Evolutionary conservation across 441 rosid genomes (phyloP).

Genomic region (Manihot esculenta): DNA sequence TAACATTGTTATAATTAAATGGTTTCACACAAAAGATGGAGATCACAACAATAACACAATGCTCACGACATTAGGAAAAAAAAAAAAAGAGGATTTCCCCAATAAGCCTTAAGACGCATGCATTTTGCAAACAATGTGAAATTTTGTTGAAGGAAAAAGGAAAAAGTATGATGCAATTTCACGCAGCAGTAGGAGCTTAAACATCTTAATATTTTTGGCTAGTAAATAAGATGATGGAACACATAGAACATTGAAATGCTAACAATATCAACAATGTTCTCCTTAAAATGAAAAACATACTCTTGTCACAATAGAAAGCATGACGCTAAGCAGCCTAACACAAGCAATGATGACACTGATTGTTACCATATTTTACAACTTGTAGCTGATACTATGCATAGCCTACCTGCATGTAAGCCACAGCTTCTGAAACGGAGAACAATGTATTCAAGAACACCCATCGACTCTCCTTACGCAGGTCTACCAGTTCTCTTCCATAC

Average conservation of each 20-base stretch:
- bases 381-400: background rate
- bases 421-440: slow-evolving; percentile 97
- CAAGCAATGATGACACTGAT: background rate
- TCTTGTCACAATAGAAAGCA: background rate
- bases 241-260: background rate
- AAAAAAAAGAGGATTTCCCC: background rate
- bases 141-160: background rate
- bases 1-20: background rate
- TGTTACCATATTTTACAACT: background rate
- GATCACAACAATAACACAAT: background rate
- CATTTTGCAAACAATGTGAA: background rate
- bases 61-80: too few species aligned
- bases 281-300: background rate
- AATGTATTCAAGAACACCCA: slow-evolving; percentile 96
- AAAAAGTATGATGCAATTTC: background rate
- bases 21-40: background rate
- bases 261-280: background rate
- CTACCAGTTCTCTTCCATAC: slow-evolving; percentile 95
- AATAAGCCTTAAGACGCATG: background rate
- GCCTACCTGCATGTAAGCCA: slow-evolving; percentile 91
- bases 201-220: background rate
- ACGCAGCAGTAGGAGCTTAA: background rate
- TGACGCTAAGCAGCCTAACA: background rate
- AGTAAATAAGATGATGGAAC: background rate
- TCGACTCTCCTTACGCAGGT: slow-evolving; percentile 82